Base-by-base conservation (phyloP, 305 asterid species). In the Fraxinus platypoda region DNA sequence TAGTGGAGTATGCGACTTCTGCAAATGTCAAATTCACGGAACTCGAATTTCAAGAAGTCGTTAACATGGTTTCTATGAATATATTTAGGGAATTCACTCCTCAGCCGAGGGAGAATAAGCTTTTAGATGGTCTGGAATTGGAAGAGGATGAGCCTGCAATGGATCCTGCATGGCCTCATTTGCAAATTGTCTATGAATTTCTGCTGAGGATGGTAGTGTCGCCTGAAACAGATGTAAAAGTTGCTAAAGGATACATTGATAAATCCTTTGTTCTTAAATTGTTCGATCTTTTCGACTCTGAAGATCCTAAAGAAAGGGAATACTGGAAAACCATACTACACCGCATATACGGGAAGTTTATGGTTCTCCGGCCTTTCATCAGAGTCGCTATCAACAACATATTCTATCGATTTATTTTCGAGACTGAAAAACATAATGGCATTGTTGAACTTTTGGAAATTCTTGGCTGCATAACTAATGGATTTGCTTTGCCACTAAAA, bases 71-170 rank as follows among this genome's bases (percentile, higher is more conserved):
- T 8, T 81, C 84, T 81, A 33, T 59, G 41, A 81, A 81, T 75
- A 49, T 81, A 66, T 81, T 81, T 30, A 59, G 84, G 43, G 37
- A 76, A 34, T 62, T 81, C 17, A 75, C 76, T 52, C 80, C 80
- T 35, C 84, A 75, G 46, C 84, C 80, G 19, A 38, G 80, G 34
- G 84, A 81, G 41, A 81, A 75, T 74, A 81, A 74, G 62, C 54
- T 81, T 81, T 23, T 81, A 75, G 84, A 75, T 30, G 80, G 74
- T 19, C 30, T 75, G 26, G 78, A 80, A 41, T 74, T 74, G 43
- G 84, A 81, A 13, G 80, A 81, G 78, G 84, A 81, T 15, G 84
- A 81, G 75, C 84, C 80, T 49, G 79, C 84, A 13, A 62, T 81
- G 84, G 84, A 81, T 37, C 84, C 80, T 21, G 75, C 80, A 1